Conservation (phyloP, 352 stramenopile genomes). For the Blastocystis sp. region DNA sequence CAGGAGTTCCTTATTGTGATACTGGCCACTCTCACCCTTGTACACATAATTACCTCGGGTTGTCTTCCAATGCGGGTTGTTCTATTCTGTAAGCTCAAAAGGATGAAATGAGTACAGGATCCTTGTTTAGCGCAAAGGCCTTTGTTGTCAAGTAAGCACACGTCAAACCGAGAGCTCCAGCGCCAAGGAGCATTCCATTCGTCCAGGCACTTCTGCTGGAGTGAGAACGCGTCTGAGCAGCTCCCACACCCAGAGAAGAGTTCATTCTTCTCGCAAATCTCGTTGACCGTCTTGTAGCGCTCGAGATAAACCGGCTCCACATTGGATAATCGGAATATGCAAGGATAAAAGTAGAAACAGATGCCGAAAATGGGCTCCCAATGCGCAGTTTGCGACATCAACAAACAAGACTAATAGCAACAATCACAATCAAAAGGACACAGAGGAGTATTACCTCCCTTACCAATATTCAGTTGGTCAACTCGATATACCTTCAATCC, state of each 20-base stretch:
- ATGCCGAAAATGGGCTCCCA: not conserved
- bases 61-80: slow-evolving; percentile 24
- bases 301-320: slow-evolving; percentile 4
- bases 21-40: slow-evolving; percentile 35
- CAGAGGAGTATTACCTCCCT: slow-evolving; percentile 62
- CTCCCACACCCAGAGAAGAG: not conserved
- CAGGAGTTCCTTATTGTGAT: slow-evolving; percentile 57
- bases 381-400: not conserved
- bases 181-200: slow-evolving; percentile 15
- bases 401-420: slow-evolving; percentile 47
- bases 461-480: slow-evolving; percentile 49
- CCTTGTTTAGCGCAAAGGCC: slow-evolving; percentile 30
- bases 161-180: slow-evolving; percentile 24
- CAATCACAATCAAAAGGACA: slow-evolving; percentile 62
- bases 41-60: slow-evolving; percentile 21
- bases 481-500: slow-evolving; percentile 54
- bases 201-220: slow-evolving; percentile 1
- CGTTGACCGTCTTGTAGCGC: not conserved
- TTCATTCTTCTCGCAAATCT: not conserved
- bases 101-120: not conserved
- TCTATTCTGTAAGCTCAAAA: not conserved
- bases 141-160: slow-evolving; percentile 31
- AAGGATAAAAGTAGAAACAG: not conserved
- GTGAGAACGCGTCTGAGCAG: not conserved
- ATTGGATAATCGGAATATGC: not conserved